Evolutionary conservation across 768 basidiomycete genomes (phyloP).

Genomic region (Crucibulum laeve): DNA sequence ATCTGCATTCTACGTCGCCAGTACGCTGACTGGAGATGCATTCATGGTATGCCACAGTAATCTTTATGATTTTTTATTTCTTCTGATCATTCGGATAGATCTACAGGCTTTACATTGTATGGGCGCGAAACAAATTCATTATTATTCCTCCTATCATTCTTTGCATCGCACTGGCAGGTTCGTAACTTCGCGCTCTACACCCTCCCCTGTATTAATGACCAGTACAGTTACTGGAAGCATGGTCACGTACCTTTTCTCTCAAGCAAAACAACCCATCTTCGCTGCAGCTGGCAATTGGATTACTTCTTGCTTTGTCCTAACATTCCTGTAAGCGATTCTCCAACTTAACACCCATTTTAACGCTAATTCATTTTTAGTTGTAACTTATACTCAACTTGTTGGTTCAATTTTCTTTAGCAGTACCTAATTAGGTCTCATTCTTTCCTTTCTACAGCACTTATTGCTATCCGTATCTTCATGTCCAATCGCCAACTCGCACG

Average conservation of each 20-base stretch:
- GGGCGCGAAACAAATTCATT: slow-evolving; percentile 4
- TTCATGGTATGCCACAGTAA: slow-evolving; percentile 10
- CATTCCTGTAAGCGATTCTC: slow-evolving; percentile 12
- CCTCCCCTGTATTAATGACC: not conserved
- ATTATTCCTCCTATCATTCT: slow-evolving; percentile 8
- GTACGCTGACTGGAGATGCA: slow-evolving; percentile 8
- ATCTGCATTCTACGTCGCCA: slow-evolving; percentile 7
- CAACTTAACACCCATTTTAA: not conserved
- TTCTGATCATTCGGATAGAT: slow-evolving; percentile 2
- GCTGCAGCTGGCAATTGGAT: slow-evolving; percentile 16
- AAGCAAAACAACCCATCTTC: slow-evolving; percentile 14
- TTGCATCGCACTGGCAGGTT: slow-evolving; percentile 8
- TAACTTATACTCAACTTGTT: slow-evolving; percentile 14
- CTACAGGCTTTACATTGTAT: slow-evolving; percentile 10
- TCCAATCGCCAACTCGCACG: slow-evolving; percentile 8
- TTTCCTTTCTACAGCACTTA: slow-evolving; percentile 10
- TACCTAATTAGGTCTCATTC: not conserved
- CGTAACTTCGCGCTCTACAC: not conserved
- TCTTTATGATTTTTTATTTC: not conserved
- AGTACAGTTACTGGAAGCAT: slow-evolving; percentile 9
- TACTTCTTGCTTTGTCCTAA: slow-evolving; percentile 13
- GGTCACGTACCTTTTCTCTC: slow-evolving; percentile 14
- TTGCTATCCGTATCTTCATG: slow-evolving; percentile 13
- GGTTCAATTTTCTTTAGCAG: not conserved
- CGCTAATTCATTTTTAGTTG: slow-evolving; percentile 8